Evolutionary conservation across 176 grass and related monocot genomes (phyloP).

Genomic region (Guadua angustifolia): DNA sequence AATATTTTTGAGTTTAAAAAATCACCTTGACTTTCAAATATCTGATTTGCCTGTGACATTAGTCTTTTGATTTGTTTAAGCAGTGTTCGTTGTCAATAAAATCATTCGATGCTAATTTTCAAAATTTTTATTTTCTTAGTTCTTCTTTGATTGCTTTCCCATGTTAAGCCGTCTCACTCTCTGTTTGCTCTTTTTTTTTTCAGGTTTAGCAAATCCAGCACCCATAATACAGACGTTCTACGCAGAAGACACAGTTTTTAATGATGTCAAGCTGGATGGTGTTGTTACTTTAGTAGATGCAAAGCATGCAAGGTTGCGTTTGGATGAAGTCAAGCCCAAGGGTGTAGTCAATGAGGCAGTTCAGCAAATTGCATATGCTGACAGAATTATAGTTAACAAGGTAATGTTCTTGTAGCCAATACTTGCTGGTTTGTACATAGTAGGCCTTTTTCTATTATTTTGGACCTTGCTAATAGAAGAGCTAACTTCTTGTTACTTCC

Average conservation of each 20-base stretch:
- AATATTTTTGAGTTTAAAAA: neutral
- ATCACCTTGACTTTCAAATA: neutral
- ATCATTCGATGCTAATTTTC: neutral
- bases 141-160: slow-evolving; percentile 21
- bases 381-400: slow-evolving; percentile 99
- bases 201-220: slow-evolving; percentile 92
- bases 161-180: slow-evolving; percentile 8
- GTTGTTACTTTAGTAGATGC: slow-evolving; percentile 99
- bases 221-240: slow-evolving; percentile 99
- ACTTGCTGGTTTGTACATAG: neutral
- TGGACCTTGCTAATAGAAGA: neutral
- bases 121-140: neutral
- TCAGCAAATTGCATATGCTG: slow-evolving; percentile 97
- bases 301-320: slow-evolving; percentile 81
- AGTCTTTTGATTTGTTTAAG: neutral
- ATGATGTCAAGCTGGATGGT: slow-evolving; percentile 93
- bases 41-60: neutral
- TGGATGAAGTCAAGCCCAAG: slow-evolving; percentile 94
- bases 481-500: slow-evolving; percentile 36
- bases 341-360: slow-evolving; percentile 94
- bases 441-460: slow-evolving; percentile 10
- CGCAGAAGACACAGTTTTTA: slow-evolving; percentile 88
- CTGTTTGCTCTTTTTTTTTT: slow-evolving; percentile 19
- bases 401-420: slow-evolving; percentile 37
- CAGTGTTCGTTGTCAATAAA: neutral